phyloP scores from a whole-genome alignment of 257 asterid species.

The Solanum rostratum region DNA sequence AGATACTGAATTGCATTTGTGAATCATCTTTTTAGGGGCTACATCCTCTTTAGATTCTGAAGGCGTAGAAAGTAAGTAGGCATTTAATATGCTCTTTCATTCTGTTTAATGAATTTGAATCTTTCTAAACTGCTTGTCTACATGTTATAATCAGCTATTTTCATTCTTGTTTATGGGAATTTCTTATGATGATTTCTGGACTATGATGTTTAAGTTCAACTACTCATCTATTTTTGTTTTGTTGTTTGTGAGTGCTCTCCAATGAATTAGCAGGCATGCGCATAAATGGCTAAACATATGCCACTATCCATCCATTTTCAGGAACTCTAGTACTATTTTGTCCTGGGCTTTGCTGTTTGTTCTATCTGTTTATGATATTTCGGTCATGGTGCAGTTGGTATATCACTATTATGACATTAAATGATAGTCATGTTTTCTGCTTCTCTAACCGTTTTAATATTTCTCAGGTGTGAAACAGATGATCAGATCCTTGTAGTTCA shows the following conservation, averaged over 20 bases:
- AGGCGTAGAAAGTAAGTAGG: not conserved
- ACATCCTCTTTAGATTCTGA: not conserved
- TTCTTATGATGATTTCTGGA: not conserved
- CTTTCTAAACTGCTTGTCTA: not conserved
- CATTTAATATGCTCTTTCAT: not conserved
- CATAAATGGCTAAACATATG: not conserved
- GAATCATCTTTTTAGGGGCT: not conserved
- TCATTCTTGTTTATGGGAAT: not conserved
- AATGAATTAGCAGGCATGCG: not conserved
- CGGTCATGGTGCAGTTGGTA: not conserved
- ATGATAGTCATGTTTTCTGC: not conserved
- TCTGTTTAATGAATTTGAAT: not conserved
- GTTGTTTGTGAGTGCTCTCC: not conserved
- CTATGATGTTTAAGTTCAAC: not conserved
- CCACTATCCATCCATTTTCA: not conserved
- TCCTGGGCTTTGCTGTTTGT: not conserved
- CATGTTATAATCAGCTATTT: not conserved
- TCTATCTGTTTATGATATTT: not conserved
- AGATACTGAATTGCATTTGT: not conserved
- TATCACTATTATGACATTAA: not conserved
- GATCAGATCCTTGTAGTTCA: conserved; percentile 17
- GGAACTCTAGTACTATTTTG: not conserved
- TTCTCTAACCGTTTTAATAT: not conserved
- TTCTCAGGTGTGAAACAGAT: conserved; percentile 29
- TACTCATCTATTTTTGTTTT: not conserved